These are phyloP conservation scores for Bipolaris bicolor DNA, from an alignment of 2,329 filamentous ascomycete species.

Conservation along the genomic window DNA sequence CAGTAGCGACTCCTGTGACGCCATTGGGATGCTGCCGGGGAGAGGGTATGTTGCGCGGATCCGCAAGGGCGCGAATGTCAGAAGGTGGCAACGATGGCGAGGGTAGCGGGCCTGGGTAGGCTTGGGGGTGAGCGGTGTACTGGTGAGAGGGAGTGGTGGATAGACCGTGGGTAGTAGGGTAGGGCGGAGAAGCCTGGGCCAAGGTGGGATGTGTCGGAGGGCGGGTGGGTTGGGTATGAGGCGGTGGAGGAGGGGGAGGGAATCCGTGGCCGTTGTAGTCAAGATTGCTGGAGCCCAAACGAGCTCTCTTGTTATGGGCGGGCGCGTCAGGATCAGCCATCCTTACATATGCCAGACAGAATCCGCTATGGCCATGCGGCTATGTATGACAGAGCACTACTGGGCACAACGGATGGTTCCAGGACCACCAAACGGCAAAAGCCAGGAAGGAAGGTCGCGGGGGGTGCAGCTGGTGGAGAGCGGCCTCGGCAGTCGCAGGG, in stretches of 20 bases:
- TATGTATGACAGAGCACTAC: conserved; percentile 34
- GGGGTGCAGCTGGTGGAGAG: conserved; percentile 32
- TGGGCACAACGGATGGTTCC: conserved; percentile 26
- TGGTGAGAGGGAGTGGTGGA: conserved; percentile 34
- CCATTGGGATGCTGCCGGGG: conserved; percentile 46
- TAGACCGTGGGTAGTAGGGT: conserved; percentile 30
- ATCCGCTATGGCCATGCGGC: conserved; percentile 51
- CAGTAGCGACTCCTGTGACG: conserved; percentile 36
- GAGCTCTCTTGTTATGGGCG: conserved; percentile 44
- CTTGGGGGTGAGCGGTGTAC: conserved; percentile 30
- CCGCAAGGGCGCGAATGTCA: conserved; percentile 42
- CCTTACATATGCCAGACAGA: conserved; percentile 44
- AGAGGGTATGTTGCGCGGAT: conserved; percentile 43
- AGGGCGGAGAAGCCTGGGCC: conserved; percentile 39
- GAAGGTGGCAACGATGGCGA: conserved; percentile 43
- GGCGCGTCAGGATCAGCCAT: conserved; percentile 51
- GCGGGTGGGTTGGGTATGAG: conserved; percentile 38
- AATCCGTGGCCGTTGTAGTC: conserved; percentile 44
- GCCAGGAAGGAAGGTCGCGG: conserved; percentile 31
- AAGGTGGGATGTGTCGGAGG: conserved; percentile 40
- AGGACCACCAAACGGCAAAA: conserved; percentile 37
- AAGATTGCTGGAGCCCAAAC: conserved; percentile 47
- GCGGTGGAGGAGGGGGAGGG: conserved; percentile 42
- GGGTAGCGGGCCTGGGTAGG: conserved; percentile 33
- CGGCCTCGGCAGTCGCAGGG: conserved; percentile 41